Conservation (phyloP, 2,329 filamentous ascomycete genomes). For the Pseudocercospora vitis region DNA sequence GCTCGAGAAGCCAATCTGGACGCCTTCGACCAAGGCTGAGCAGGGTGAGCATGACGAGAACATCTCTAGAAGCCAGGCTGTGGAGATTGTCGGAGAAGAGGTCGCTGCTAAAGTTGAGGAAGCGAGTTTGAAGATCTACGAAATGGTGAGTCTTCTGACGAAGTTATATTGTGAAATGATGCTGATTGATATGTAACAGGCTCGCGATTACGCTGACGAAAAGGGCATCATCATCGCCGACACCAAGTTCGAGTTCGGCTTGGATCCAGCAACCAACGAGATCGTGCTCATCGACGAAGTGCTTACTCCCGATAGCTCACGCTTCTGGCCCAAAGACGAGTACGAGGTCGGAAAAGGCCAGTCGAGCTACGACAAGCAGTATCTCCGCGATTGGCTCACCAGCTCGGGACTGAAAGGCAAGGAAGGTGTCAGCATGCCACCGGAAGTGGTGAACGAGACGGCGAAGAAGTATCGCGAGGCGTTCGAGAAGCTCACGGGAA, state of each 20-base stretch:
- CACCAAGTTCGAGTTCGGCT: slow-evolving; percentile 75
- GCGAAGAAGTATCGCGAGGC: slow-evolving; percentile 73
- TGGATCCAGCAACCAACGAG: slow-evolving; percentile 60
- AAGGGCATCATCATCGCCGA: slow-evolving; percentile 76
- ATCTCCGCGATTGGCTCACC: slow-evolving; percentile 77
- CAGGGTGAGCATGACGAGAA: slow-evolving; percentile 80
- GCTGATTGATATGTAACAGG: slow-evolving; percentile 40
- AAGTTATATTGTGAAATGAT: too few relatives aligned
- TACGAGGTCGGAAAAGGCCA: slow-evolving; percentile 74
- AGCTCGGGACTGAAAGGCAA: slow-evolving; percentile 71
- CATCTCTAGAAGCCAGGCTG: slow-evolving; percentile 68
- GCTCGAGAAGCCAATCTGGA: slow-evolving; percentile 70
- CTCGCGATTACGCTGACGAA: slow-evolving; percentile 62
- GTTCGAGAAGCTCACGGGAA: slow-evolving; percentile 59
- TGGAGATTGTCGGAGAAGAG: slow-evolving; percentile 62
- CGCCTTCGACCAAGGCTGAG: slow-evolving; percentile 83
- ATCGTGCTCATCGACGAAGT: slow-evolving; percentile 82
- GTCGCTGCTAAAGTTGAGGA: slow-evolving; percentile 66
- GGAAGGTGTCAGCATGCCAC: slow-evolving; percentile 69
- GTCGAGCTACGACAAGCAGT: slow-evolving; percentile 79
- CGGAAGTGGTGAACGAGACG: slow-evolving; percentile 69
- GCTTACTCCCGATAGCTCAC: slow-evolving; percentile 70
- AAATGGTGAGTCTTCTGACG: slow-evolving; percentile 42
- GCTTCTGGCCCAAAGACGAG: slow-evolving; percentile 78
- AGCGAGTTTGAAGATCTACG: slow-evolving; percentile 65